These are phyloP conservation scores for Pythium brachiatum DNA, from an alignment of 352 stramenopile species.

Conservation along the genomic window DNA sequence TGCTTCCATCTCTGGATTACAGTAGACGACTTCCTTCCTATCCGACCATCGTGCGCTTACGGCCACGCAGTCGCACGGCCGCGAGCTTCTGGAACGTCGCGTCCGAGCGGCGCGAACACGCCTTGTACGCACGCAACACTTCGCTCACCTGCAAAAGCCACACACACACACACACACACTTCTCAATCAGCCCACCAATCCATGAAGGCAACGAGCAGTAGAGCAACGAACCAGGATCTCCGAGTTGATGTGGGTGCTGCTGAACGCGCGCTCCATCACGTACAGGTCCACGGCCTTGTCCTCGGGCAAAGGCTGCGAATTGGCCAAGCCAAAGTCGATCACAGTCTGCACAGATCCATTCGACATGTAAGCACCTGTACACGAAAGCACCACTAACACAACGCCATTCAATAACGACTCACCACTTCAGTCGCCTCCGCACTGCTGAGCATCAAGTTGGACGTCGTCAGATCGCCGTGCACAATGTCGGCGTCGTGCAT, in stretches of 20 bases:
- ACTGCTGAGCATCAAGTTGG: conserved; percentile 90
- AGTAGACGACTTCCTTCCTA: conserved; percentile 38
- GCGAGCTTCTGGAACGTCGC: conserved; percentile 85
- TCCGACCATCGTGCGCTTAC: conserved; percentile 91
- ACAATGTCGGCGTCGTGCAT: conserved; percentile 92
- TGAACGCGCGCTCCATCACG: conserved; percentile 91
- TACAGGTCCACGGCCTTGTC: conserved; percentile 94
- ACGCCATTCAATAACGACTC: conserved; percentile 9
- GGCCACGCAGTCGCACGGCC: conserved; percentile 83
- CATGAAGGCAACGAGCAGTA: background rate
- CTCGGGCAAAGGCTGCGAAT: conserved; percentile 80
- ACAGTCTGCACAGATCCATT: conserved; percentile 43
- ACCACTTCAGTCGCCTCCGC: conserved; percentile 63
- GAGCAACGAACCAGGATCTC: conserved; percentile 55
- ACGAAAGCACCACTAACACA: background rate
- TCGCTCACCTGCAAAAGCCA: conserved; percentile 85
- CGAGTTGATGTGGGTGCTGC: conserved; percentile 87
- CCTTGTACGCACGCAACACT: conserved; percentile 86
- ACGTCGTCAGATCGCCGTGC: conserved; percentile 93
- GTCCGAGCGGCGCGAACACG: conserved; percentile 68
- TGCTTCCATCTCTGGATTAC: background rate
- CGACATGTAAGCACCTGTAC: background rate
- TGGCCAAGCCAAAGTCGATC: conserved; percentile 85
- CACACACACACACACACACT: conserved; percentile 1
- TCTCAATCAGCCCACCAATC: conserved; percentile 1